Evolutionary conservation across 2,329 filamentous ascomycete genomes (phyloP), one percentile per base, ranked within the genome.

Genomic region (Ophiostoma novo-ulmi): DNA sequence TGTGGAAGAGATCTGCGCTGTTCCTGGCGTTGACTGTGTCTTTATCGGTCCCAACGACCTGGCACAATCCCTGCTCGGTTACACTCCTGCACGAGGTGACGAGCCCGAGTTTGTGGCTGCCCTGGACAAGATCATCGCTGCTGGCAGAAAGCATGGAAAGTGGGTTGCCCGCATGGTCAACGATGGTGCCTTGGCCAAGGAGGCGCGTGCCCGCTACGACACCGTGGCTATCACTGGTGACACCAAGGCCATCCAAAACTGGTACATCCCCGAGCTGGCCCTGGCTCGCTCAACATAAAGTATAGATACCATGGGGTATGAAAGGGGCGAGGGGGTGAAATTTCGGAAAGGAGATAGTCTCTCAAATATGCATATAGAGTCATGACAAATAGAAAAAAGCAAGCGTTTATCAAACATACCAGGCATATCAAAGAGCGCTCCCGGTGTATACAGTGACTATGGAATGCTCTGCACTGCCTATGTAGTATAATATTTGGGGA

Each of bases 151-250:
- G 74, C 78, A 85, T 73, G 83, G 83, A 3, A 86, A 86, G 76
- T 84, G 82, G 83, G 80, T 80, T 4, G 83, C 78, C 0, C 79
- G 82, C 1, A 79, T 85, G 78, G 79, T 81, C 0, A 83, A 84
- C 71, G 79, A 85, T 74, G 81, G 81, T 66, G 75, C 75, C 2
- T 72, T 75, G 68, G 79, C 80, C 5, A 84, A 83, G 77, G 77
- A 81, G 72, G 78, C 75, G 7, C 75, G 76, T 65, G 70, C 76
- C 39, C 75, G 66, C 17, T 84, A 79, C 75, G 82, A 84, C 71
- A 82, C 79, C 0, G 80, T 82, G 5, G 81, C 82, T 5, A 80
- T 84, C 20, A 83, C 79, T 2, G 79, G 79, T 26, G 82, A 84
- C 70, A 81, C 78, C 0, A 81, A 81, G 75, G 82, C 82, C 0